Base-by-base conservation (phyloP, 257 asterid genomes). In the Solanum paucissectum region DNA sequence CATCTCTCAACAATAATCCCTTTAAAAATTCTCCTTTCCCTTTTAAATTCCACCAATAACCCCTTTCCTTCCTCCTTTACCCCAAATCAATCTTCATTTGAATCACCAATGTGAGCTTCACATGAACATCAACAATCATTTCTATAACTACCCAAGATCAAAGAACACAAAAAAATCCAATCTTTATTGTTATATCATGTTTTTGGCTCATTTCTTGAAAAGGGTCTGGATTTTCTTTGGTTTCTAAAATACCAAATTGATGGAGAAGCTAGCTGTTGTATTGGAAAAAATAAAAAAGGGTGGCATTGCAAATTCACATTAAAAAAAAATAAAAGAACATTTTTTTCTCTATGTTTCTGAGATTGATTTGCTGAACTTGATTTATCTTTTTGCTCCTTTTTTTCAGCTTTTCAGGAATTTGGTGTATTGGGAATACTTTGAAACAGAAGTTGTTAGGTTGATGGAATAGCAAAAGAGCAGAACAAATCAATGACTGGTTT, bases 21-120 rank as follows among this genome's bases (percentile, higher is more conserved):
- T 90, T 87, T 77, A 71, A 40, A 32, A 60, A 49, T 40, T 23
- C 33, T 58, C 40, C 77, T 33, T 34, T 33, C 73, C 84, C 23
- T 74, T 66, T 69, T 69, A 21, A 69, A 69, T 69, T 13, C 38
- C 38, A 69, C 75, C 11, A 29, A 29, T 69, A 69, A 69, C 0
- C 75, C 75, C 36, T 33, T 69, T 13, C 75, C 38, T 29, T 74
- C 36, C 27, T 18, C 40, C 37, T 86, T 55, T 77, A 90, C 82
- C 93, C 95, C 91, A 91, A 90, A 91, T 92, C 94, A 91, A 91
- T 49, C 20, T 88, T 88, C 88, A 87, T 88, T 66, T 83, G 90
- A 18, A 55, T 60, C 91, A 88, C 58, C 72, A 89, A 88, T 88
- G 40, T 68, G 87, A 84, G 82, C 89, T 87, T 90, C 84, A 86